Evolutionary conservation across 345 rosid genomes (phyloP), one percentile per base, ranked within the genome.

Genomic region (Rhizophora apiculata): DNA sequence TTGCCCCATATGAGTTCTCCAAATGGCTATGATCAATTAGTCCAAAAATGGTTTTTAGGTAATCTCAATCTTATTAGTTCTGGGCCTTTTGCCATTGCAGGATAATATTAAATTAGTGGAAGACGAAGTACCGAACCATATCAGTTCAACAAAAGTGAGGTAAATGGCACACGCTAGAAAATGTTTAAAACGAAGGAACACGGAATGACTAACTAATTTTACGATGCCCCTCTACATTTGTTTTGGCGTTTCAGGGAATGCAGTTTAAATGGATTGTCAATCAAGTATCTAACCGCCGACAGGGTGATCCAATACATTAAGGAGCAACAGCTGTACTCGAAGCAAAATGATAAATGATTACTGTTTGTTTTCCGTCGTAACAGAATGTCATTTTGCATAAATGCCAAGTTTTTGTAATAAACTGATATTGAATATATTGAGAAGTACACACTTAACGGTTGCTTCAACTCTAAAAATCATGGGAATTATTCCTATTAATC

Each of bases 131-230:
- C 91, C 93, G 36, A 95, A 95, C 80, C 84, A 80, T 79, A 87
- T 95, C 48, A 95, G 99, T 80, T 95, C 97, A 54, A 84, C 93
- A 31, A 81, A 88, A 82, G 68, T 91, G 64, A 91, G 97, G 98
- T 89, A 61, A 30, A 53, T 54, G 10, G 69, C 11, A 11, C 8
- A 49, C 1, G 22, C n/a, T 46, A 32, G 26, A 39, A 57, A 57
- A 31, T 6, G 2, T 16, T 34, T 8, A 8, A 34, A 39, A 39
- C 46, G 2, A 58, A 4, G 13, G 15, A 26, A 1, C 8, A n/a
- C 37, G 24, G 21, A 8, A 15, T 26, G 19, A 63, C 15, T 11
- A 36, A 4, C 43, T 24, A 22, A n/a, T 10, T 6, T 46, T 55
- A n/a, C 48, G 6, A 20, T 46, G 31, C 39, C 6, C 29, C 57